Conservation (phyloP, 495 filamentous ascomycete species). For the Trichoderma virens region DNA sequence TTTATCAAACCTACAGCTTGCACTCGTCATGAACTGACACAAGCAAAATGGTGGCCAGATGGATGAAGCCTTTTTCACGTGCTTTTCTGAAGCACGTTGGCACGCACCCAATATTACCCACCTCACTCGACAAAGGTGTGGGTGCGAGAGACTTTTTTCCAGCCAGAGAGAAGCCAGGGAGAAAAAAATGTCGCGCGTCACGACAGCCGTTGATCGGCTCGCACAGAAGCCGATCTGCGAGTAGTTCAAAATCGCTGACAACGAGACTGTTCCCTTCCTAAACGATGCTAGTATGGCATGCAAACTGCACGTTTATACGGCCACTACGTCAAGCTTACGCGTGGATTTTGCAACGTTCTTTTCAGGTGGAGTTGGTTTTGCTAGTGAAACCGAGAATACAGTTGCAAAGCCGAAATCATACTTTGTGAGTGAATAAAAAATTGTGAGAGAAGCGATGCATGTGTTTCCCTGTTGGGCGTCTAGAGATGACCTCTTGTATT, state of each 20-base stretch:
- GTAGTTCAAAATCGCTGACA: background rate
- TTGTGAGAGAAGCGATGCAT: too few species aligned
- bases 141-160: background rate
- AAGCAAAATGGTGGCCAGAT: background rate
- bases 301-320: background rate
- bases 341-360: too few species aligned
- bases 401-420: background rate
- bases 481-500: too few species aligned
- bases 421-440: too few species aligned
- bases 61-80: background rate
- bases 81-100: background rate
- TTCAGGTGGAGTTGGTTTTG: too few species aligned
- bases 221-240: background rate
- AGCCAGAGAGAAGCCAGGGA: background rate
- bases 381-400: too few species aligned
- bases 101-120: background rate
- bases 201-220: background rate
- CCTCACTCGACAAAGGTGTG: background rate
- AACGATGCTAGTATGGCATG: background rate
- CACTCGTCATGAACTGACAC: too few species aligned
- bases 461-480: too few species aligned
- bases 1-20: too few species aligned
- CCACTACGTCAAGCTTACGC: conserved; percentile 1
- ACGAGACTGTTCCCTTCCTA: too few species aligned
- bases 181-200: conserved; percentile 3